Evolutionary conservation across 495 filamentous ascomycete genomes (phyloP), one percentile per base, ranked within the genome.

Genomic region (Annulohypoxylon moriforme): DNA sequence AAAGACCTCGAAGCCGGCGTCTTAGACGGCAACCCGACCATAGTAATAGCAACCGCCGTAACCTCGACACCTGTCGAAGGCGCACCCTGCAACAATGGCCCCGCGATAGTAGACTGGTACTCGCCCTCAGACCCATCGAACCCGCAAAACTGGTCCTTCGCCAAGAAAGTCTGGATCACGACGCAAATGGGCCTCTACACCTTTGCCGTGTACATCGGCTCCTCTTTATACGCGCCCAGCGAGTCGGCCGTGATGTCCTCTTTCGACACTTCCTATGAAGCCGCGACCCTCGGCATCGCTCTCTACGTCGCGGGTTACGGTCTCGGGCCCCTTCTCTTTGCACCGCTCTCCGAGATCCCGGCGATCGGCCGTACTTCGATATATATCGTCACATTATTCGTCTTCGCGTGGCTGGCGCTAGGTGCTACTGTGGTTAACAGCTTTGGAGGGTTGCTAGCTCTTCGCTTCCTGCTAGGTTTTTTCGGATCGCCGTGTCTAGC

Each of bases 401-500:
- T 91, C 13, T 96, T 94, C 76, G 77, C 90, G 64, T 83, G 93
- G 47, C 90, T 89, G 83, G 81, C 93, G 11, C 85, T 97, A 44
- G 93, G 92, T 1, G 91, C 91, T 62, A 91, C 90, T 1, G 83
- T 96, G 7, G 91, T 93, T 5, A 81, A 85, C 8, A 93, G 92
- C 65, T 88, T 93, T 25, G 76, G 82, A 49, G 91, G 91, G 0
- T 85, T 94, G 83, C 80, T 93, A 24, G 79, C 91, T n/a, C 82
- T 86, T 47, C 86, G 93, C 1, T 94, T 95, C 70, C 81, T 95
- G 57, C 86, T 88, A 53, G 94, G 94, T 1, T 79, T 95, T 18
- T 87, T 90, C 20, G 92, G 92, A 2, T 88, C 86, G 44, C 92
- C 93, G 8, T 94, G 95, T 66, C 76, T 96, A 16, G 91, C 87